A percentile compares a stretch with the other conserved stretches of the same genome.
These are phyloP conservation scores for Zoysia pacifica DNA, from an alignment of 176 grass and related monocot genomes.

Conservation along the genomic window DNA sequence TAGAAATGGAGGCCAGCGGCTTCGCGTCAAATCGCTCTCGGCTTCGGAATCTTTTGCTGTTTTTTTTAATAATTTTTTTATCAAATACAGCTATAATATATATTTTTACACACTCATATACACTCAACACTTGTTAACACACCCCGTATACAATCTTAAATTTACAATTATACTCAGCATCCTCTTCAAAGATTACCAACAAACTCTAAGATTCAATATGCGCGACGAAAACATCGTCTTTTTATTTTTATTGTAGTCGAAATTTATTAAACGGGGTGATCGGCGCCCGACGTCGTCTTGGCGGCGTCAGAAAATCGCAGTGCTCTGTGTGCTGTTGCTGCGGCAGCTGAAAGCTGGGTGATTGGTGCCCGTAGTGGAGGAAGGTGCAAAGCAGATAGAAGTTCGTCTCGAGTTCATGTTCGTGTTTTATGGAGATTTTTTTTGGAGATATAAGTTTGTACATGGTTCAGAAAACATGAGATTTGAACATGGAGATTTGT, in stretches of 20 bases:
- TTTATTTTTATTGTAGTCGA: too few species aligned
- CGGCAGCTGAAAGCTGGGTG: not conserved
- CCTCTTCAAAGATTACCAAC: too few species aligned
- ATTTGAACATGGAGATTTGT: not conserved
- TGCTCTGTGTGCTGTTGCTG: not conserved
- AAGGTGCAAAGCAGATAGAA: not conserved
- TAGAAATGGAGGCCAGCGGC: constrained; percentile 1
- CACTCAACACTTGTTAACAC: too few species aligned
- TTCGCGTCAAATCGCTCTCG: not conserved
- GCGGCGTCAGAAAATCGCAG: not conserved
- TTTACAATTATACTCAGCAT: too few species aligned
- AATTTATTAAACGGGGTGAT: not conserved
- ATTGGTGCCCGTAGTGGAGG: not conserved
- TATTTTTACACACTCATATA: too few species aligned
- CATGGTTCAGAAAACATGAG: not conserved
- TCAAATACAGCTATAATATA: too few species aligned
- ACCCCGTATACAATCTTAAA: too few species aligned
- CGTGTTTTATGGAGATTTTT: not conserved
- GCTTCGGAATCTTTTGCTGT: constrained; percentile 25
- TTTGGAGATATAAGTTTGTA: not conserved
- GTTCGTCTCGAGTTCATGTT: not conserved
- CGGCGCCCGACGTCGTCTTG: not conserved
- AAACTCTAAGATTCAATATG: too few species aligned
- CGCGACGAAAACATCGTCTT: too few species aligned
- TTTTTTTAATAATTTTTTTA: not conserved